Conservation (phyloP, 2,329 filamentous ascomycete species). For the Cryphonectria radicalis region DNA sequence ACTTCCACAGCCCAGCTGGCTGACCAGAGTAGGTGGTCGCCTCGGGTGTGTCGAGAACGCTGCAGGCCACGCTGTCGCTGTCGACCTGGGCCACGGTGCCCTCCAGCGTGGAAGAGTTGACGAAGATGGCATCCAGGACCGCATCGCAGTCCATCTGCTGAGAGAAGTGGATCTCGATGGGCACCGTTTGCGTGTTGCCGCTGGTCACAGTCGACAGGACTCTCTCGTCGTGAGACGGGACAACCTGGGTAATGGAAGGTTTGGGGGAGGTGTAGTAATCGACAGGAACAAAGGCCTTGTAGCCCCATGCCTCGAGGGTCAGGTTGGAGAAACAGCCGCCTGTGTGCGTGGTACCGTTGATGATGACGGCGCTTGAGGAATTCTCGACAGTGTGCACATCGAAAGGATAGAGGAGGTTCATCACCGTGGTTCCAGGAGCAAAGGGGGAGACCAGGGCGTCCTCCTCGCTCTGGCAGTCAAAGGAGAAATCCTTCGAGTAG, state of each 20-base stretch:
- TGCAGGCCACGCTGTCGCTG: constrained; percentile 49
- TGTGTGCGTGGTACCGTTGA: constrained; percentile 49
- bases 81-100: constrained; percentile 50
- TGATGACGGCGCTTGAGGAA: constrained; percentile 49
- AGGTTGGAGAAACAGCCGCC: constrained; percentile 61
- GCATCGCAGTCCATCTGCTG: constrained; percentile 63
- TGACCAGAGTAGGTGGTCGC: constrained; percentile 49
- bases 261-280: constrained; percentile 53
- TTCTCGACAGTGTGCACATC: constrained; percentile 57
- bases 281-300: constrained; percentile 62
- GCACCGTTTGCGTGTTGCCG: constrained; percentile 35
- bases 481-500: constrained; percentile 55
- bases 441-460: constrained; percentile 62
- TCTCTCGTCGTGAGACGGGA: constrained; percentile 61
- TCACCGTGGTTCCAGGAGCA: constrained; percentile 56
- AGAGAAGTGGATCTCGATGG: constrained; percentile 56
- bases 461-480: constrained; percentile 55
- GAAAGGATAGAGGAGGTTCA: constrained; percentile 66
- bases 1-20: constrained; percentile 58
- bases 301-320: constrained; percentile 59
- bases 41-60: constrained; percentile 40
- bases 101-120: constrained; percentile 57
- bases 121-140: constrained; percentile 52
- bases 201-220: constrained; percentile 39
- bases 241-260: constrained; percentile 63